Evolutionary conservation across 2,329 filamentous ascomycete species (phyloP), one percentile per base, ranked within the genome.

Genomic region (Exophiala calicioides): DNA sequence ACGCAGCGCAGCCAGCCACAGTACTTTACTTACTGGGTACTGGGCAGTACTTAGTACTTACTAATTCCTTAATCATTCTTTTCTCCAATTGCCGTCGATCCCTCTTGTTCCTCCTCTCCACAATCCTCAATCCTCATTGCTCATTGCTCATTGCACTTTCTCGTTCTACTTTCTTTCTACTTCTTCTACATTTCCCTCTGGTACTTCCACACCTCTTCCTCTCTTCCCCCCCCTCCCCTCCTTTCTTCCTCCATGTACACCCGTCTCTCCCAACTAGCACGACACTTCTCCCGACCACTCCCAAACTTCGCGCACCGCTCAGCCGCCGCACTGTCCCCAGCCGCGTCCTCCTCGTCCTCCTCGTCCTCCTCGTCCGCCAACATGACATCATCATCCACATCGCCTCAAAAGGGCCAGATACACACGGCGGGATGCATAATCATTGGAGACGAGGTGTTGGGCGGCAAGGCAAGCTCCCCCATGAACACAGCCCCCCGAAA

Each of bases 361-460:
- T 59, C 50, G n/a, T 29, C 32, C 31, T 26, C 35, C 21, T 37
- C 38, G 5, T 38, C 43, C 20, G 47, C 57, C 49, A 63, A 61
- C 44, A 73, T 73, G 69, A 70, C 69, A 70, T 72, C 70, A 70
- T 68, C 65, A 58, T 46, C 58, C 57, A 41, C 56, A 23, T 10
- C 27, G 8, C 35, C 19, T 2, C 37, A 58, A 58, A 55, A 62
- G 39, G 74, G 83, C 62, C 82, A 79, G 50, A 94, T 97, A 58
- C 84, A 89, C 64, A 96, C 90, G 35, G 93, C 91, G 8, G 91
- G 86, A 46, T 95, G 89, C 67, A 71, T 97, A 55, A 90, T 98
- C 50, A 97, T 98, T 60, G 91, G 91, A n/a, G 91, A 97, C 70
- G 57, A 59, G 68, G 90, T 97, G 4, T 76, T 97, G 3, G 90